Conservation (phyloP, 192 early-diverging fungal species). For the Podila clonocystis region DNA sequence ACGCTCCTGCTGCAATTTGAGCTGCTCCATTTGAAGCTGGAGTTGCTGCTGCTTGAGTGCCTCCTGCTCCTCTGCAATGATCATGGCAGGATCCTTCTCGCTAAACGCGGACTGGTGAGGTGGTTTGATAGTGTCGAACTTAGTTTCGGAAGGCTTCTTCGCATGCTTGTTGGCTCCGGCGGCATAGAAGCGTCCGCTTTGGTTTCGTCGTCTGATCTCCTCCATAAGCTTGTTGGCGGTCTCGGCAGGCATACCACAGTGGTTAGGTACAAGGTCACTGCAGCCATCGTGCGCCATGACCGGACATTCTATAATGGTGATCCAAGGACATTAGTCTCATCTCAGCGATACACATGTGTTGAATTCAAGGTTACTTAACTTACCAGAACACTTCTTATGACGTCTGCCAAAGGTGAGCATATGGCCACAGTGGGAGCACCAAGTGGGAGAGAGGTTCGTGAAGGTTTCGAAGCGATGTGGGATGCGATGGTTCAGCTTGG, state of each 20-base stretch:
- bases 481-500: slow-evolving; percentile 88
- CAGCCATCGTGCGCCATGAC: slow-evolving; percentile 86
- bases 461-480: slow-evolving; percentile 94
- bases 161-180: slow-evolving; percentile 25
- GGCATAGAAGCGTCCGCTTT: slow-evolving; percentile 11
- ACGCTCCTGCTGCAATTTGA: slow-evolving; percentile 39
- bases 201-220: slow-evolving; percentile 75
- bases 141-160: slow-evolving; percentile 29
- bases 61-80: slow-evolving; percentile 24
- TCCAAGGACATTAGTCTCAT: neutral
- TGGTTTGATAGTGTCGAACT: slow-evolving; percentile 47
- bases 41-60: slow-evolving; percentile 3
- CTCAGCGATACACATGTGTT: neutral
- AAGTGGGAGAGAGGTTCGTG: slow-evolving; percentile 84
- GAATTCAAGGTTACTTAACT: neutral
- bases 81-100: slow-evolving; percentile 24
- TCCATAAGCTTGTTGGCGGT: slow-evolving; percentile 86
- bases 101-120: slow-evolving; percentile 47
- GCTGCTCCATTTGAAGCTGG: slow-evolving; percentile 47
- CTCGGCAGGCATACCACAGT: slow-evolving; percentile 89
- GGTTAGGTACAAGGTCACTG: slow-evolving; percentile 85
- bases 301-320: slow-evolving; percentile 72
- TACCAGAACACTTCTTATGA: slow-evolving; percentile 64
- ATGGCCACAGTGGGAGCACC: slow-evolving; percentile 98
- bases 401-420: slow-evolving; percentile 87